A percentile compares a stretch with the other conserved stretches of the same genome.
Conservation (phyloP, 768 basidiomycete genomes). For the Exsudoporus frostii region DNA sequence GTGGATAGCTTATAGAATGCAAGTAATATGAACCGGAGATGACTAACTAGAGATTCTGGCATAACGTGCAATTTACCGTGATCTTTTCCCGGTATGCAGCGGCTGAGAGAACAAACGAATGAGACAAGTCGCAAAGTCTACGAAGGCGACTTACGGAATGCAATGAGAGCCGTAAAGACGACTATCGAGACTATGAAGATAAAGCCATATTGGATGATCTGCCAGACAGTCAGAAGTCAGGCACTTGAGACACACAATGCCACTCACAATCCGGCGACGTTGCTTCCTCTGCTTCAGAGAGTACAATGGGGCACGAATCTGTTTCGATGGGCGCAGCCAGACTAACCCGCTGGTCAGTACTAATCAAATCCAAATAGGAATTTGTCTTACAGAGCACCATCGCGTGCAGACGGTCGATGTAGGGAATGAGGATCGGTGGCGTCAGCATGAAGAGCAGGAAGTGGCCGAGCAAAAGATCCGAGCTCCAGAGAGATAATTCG, state of each 20-base stretch:
- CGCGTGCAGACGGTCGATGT: slow-evolving; percentile 88
- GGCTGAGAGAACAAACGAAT: slow-evolving; percentile 38
- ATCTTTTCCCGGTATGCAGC: slow-evolving; percentile 57
- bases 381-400: slow-evolving; percentile 70
- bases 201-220: slow-evolving; percentile 83
- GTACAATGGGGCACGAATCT: slow-evolving; percentile 90
- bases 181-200: slow-evolving; percentile 69
- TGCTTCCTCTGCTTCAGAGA: slow-evolving; percentile 86
- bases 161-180: slow-evolving; percentile 73
- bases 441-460: slow-evolving; percentile 88
- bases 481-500: slow-evolving; percentile 93
- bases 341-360: slow-evolving; percentile 45
- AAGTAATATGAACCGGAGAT: slow-evolving; percentile 24
- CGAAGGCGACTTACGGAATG: slow-evolving; percentile 59
- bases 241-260: not conserved
- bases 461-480: slow-evolving; percentile 87
- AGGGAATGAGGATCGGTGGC: slow-evolving; percentile 85
- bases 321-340: slow-evolving; percentile 93
- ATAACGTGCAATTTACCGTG: slow-evolving; percentile 62
- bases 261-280: slow-evolving; percentile 82
- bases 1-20: slow-evolving; percentile 30
- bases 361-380: slow-evolving; percentile 5
- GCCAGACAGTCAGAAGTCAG: slow-evolving; percentile 9
- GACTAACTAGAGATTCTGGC: slow-evolving; percentile 59
- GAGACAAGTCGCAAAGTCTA: slow-evolving; percentile 5